Evolutionary conservation across 2,329 filamentous ascomycete genomes (phyloP).

Genomic region (Phialophora expanda): DNA sequence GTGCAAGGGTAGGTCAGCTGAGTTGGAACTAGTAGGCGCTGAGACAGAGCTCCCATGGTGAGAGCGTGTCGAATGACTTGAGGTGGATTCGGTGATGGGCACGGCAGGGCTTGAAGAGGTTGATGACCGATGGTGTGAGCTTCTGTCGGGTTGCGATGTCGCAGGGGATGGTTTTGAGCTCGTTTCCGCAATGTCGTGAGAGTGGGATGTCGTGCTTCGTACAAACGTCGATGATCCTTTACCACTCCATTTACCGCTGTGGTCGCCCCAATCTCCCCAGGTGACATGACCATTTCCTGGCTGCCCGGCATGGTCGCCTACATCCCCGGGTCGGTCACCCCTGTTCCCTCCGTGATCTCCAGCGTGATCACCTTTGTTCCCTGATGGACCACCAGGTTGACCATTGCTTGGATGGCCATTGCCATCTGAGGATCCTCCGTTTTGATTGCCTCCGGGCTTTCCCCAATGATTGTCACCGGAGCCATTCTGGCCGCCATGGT

Average conservation of each 20-base stretch:
- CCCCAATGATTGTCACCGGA: not conserved
- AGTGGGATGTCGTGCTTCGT: not conserved
- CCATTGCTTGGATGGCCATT: not conserved
- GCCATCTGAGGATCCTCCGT: constrained; percentile 1
- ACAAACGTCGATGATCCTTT: not conserved
- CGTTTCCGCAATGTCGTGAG: not conserved
- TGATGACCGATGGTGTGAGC: not conserved
- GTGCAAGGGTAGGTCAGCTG: not conserved
- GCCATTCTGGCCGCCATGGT: not conserved
- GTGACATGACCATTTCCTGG: not conserved
- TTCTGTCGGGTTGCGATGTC: not conserved
- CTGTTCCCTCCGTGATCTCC: not conserved
- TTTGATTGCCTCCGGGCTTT: not conserved
- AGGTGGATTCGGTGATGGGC: not conserved
- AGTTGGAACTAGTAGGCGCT: not conserved
- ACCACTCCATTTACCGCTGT: not conserved
- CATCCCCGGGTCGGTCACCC: not conserved
- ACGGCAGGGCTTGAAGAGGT: not conserved
- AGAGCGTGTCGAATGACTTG: not conserved
- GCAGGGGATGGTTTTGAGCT: not conserved
- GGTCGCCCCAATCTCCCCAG: constrained; percentile 5
- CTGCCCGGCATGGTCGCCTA: not conserved
- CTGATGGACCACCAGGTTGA: not conserved
- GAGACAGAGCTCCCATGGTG: not conserved
- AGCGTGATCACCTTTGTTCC: not conserved